Percentiles rank a stretch among this genome's conserved stretches.
Conservation (phyloP, 139 green algal species). For the Ettlia oleoabundans region DNA sequence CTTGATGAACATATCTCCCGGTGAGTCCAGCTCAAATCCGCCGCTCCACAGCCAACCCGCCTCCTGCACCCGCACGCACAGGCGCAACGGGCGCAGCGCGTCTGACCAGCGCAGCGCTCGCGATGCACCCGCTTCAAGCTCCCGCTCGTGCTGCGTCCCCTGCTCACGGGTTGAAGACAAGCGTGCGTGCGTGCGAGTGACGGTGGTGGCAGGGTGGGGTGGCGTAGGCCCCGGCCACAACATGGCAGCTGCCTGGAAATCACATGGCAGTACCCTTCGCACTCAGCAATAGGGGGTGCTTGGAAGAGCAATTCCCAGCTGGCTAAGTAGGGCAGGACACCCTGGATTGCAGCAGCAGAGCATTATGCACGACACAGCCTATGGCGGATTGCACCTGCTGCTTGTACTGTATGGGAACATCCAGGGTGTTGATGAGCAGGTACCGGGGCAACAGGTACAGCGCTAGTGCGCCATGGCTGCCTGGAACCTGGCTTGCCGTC, state of each 20-base stretch:
- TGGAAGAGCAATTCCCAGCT: no score
- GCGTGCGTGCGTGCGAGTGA: neutral
- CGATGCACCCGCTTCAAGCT: constrained; percentile 49
- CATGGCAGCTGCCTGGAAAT: no score
- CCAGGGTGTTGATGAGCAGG: constrained; percentile 76
- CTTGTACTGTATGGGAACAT: constrained; percentile 64
- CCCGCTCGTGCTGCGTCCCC: constrained; percentile 43
- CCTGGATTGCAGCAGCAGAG: no score
- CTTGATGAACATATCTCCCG: constrained; percentile 78
- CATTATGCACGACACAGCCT: no score
- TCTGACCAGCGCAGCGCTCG: constrained; percentile 74
- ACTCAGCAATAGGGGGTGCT: neutral
- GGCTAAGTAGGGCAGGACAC: no score
- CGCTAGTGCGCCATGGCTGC: constrained; percentile 53
- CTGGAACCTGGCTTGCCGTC: constrained; percentile 46
- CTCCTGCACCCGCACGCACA: constrained; percentile 77
- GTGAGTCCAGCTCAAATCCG: constrained; percentile 67
- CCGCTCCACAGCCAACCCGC: constrained; percentile 87
- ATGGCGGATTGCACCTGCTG: no score
- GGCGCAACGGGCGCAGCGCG: constrained; percentile 45
- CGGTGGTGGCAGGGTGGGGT: neutral
- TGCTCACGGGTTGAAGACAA: neutral
- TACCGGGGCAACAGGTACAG: constrained; percentile 82
- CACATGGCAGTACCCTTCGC: no score
- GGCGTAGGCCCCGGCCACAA: no score